Conservation (phyloP, 169 alveolate species). For the Eimeria brunetti region DNA sequence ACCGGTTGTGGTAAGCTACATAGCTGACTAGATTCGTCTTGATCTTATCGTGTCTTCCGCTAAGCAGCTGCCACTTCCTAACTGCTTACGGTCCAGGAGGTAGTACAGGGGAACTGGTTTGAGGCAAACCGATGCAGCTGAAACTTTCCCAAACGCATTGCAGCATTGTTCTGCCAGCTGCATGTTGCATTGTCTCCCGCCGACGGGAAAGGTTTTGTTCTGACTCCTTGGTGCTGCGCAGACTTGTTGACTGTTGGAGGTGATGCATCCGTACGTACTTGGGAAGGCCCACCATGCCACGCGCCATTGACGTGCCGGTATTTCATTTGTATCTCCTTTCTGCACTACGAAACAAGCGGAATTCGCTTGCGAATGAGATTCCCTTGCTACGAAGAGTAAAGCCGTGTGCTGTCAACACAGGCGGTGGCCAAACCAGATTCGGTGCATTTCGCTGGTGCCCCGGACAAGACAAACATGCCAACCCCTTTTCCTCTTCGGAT, state of each 20-base stretch:
- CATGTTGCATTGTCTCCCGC: not conserved
- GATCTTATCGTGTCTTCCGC: not conserved
- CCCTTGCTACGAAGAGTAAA: not conserved
- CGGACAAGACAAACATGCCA: not conserved
- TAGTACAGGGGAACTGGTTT: not conserved
- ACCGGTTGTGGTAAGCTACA: conserved; percentile 7
- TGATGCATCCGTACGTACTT: conserved; percentile 49
- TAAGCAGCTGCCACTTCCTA: not conserved
- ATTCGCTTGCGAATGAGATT: not conserved
- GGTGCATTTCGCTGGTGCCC: conserved; percentile 52
- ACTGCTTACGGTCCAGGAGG: not conserved
- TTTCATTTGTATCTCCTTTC: not conserved
- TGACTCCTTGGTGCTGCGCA: not conserved
- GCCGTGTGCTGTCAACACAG: not conserved
- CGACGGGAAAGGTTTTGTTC: not conserved
- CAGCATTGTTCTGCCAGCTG: not conserved
- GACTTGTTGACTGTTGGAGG: conserved; percentile 45
- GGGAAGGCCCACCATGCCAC: conserved; percentile 60
- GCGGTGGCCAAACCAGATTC: conserved; percentile 14
- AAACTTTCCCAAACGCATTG: not conserved
- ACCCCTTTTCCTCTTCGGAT: conserved; percentile 19
- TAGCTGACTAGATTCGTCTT: not conserved
- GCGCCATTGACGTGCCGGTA: conserved; percentile 61
- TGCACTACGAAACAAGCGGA: not conserved
- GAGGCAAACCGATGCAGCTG: not conserved